Conservation (phyloP, 805 yeast species). For the Schizosaccharomyces osmophilus region DNA sequence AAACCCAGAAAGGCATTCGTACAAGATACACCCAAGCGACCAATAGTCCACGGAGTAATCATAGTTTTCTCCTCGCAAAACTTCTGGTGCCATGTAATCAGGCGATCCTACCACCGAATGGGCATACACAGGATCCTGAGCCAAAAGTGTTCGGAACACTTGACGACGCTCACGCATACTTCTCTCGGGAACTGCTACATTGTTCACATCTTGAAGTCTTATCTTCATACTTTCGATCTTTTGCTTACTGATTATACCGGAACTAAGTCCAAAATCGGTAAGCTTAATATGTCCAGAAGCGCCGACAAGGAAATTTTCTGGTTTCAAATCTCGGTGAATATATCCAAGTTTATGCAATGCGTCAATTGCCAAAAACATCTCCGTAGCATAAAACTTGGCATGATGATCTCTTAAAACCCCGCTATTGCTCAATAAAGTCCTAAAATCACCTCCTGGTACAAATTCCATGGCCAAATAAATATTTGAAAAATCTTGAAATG, state of each 20-base stretch:
- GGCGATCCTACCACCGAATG: slow-evolving; percentile 95
- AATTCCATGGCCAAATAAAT: slow-evolving; percentile 94
- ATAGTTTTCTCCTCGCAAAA: slow-evolving; percentile 74
- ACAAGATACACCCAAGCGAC: slow-evolving; percentile 93
- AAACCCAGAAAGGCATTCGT: slow-evolving; percentile 86
- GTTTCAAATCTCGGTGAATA: slow-evolving; percentile 90
- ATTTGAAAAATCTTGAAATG: slow-evolving; percentile 78
- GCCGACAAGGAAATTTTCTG: slow-evolving; percentile 78
- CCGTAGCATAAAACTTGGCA: slow-evolving; percentile 81
- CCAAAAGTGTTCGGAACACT: slow-evolving; percentile 51
- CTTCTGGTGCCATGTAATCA: slow-evolving; percentile 96
- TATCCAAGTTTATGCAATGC: slow-evolving; percentile 85
- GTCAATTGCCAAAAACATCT: slow-evolving; percentile 88
- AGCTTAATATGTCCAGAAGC: slow-evolving; percentile 75
- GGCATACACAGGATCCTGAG: slow-evolving; percentile 59
- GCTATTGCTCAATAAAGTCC: slow-evolving; percentile 80
- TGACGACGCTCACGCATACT: slow-evolving; percentile 70
- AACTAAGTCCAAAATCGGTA: slow-evolving; percentile 92
- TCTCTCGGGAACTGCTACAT: slow-evolving; percentile 38
- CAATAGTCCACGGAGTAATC: slow-evolving; percentile 95
- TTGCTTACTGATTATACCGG: slow-evolving; percentile 81
- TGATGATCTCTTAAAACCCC: slow-evolving; percentile 84
- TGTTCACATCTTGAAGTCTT: slow-evolving; percentile 44
- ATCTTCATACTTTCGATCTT: slow-evolving; percentile 81
- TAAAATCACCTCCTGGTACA: slow-evolving; percentile 98